Percentiles rank a stretch among this genome's conserved stretches.
phyloP scores from a whole-genome alignment of 2,329 filamentous ascomycete genomes.

The Aspergillus fructus region DNA sequence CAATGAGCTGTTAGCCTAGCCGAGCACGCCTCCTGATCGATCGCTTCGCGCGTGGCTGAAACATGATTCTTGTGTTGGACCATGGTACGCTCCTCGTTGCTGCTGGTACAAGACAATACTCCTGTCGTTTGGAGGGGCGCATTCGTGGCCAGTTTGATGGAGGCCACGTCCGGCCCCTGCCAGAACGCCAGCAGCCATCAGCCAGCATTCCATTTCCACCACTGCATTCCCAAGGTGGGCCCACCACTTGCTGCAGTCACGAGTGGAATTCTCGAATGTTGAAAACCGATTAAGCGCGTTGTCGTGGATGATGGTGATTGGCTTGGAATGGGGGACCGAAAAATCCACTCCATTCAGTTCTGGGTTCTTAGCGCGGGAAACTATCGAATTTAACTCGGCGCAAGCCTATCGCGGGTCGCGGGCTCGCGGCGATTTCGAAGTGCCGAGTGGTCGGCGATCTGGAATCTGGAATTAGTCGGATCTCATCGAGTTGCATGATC shows the following conservation, averaged over 20 bases:
- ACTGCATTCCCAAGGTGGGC: background rate
- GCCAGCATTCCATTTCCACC: background rate
- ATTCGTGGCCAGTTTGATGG: background rate
- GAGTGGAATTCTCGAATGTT: too few relatives aligned
- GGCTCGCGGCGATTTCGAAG: background rate
- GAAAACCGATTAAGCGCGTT: background rate
- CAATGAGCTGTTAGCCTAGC: background rate
- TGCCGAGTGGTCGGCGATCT: background rate
- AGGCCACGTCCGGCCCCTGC: background rate
- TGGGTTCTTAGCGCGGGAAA: background rate
- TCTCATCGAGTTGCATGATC: conserved; percentile 5
- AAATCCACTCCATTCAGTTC: background rate
- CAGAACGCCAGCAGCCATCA: background rate
- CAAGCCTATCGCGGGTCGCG: background rate
- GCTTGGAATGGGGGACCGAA: background rate
- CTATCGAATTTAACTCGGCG: background rate
- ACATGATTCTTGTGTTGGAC: background rate
- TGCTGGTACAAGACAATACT: background rate
- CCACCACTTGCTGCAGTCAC: too few relatives aligned
- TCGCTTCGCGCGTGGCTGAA: background rate
- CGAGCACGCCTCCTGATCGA: background rate
- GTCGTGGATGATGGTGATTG: background rate
- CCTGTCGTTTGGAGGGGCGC: background rate
- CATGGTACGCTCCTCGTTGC: background rate
- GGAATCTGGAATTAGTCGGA: background rate